A percentile compares a stretch with the other conserved stretches of the same genome.
Conservation (phyloP, 139 green algal genomes). For the Chlamydomonas incerta region DNA sequence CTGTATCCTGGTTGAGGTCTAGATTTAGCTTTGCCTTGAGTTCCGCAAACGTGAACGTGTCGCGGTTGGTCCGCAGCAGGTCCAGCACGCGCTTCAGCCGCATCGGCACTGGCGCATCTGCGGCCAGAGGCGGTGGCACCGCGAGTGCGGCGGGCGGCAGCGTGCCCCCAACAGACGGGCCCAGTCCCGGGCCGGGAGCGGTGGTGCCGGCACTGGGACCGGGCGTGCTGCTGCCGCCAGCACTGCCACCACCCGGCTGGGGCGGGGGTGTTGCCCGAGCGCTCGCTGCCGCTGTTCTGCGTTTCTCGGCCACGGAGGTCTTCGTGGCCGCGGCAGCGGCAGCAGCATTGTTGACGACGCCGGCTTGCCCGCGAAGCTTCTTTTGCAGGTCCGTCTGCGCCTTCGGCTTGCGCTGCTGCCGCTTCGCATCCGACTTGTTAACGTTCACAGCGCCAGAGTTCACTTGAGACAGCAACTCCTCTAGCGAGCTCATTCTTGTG, state of each 20-base stretch:
- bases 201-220: too few species aligned
- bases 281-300: too few species aligned
- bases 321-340: too few species aligned
- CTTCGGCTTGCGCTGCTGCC: constrained; percentile 33
- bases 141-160: background rate
- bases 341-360: constrained; percentile 4
- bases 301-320: too few species aligned
- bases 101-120: constrained; percentile 4
- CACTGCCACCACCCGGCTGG: too few species aligned
- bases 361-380: background rate
- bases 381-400: constrained; percentile 22
- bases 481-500: background rate
- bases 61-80: constrained; percentile 6
- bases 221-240: too few species aligned
- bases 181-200: too few species aligned
- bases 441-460: constrained; percentile 14
- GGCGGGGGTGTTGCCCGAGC: too few species aligned
- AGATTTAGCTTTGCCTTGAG: constrained; percentile 4
- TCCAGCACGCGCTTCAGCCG: constrained; percentile 31
- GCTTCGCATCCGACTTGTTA: constrained; percentile 4
- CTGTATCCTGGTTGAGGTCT: constrained; percentile 10
- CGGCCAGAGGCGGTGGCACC: background rate
- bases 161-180: too few species aligned
- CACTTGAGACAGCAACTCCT: constrained; percentile 20
- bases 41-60: constrained; percentile 11